Base-by-base conservation (phyloP, 768 basidiomycete species). In the Artomyces pyxidatus region DNA sequence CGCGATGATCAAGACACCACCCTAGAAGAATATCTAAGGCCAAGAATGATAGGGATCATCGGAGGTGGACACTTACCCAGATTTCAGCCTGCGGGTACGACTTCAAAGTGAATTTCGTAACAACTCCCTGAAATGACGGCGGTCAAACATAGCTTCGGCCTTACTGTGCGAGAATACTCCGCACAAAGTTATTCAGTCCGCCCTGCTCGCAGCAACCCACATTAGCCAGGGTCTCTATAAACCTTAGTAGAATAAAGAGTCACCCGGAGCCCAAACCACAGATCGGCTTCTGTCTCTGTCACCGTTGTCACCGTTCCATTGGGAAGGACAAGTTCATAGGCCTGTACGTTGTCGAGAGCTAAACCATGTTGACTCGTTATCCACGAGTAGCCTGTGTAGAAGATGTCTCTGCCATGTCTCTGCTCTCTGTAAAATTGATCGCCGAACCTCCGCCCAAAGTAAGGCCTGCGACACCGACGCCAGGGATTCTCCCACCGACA, bases 301-400 rank as follows among this genome's bases (percentile, higher is more conserved):
- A 50, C 48, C 4, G 29, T 19, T 16, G 16, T 37, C 10, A 48
- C 42, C 2, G 47, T 47, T 3, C 69, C 69, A 37, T 58, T 56
- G 8, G 67, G 65, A 1, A 62, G 45, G n/a, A 66, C 64, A 14
- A 68, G 49, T 42, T 63, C 43, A 12, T 55, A 58, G 22, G 40
- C 56, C 12, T 41, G 48, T 25, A 70, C 40, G 43, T 66, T 69
- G 54, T 70, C 69, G 29, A 68, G 51, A 1, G 59, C 59, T 11
- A 69, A 47, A 9, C 68, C 65, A 48, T 58, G 59, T 42, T 63
- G 60, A 48, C 62, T 68, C 3, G 63, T 64, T 46, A 62, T 62
- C 51, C 59, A 47, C 0, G 66, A 65, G 52, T 62, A 70, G 8
- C 68, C 68, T 50, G 22, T 14, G 14, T 21, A 11, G 17, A n/a